These are phyloP conservation scores for Trametes hirsuta DNA, from an alignment of 1,284 basidiomycete species.

Conservation along the genomic window DNA sequence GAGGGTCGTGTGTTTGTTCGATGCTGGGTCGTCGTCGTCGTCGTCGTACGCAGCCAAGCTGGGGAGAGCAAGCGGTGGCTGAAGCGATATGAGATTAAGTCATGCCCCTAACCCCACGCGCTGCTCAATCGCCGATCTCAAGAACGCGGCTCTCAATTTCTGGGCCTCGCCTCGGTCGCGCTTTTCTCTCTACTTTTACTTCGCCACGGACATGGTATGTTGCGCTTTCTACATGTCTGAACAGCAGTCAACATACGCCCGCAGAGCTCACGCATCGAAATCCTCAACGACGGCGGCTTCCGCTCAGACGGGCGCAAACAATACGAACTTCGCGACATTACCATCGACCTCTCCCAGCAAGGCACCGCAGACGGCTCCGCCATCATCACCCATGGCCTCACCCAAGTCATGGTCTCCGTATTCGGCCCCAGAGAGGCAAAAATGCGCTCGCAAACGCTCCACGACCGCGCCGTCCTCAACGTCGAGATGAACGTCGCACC, in stretches of 20 bases:
- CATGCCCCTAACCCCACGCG: slow-evolving; percentile 14
- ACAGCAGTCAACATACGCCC: not conserved
- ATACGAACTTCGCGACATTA: slow-evolving; percentile 86
- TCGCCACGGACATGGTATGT: slow-evolving; percentile 15
- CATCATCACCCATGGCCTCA: slow-evolving; percentile 86
- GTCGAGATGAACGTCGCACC: slow-evolving; percentile 86
- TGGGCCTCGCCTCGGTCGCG: not conserved
- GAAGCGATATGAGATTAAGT: slow-evolving; percentile 7
- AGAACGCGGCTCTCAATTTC: not conserved
- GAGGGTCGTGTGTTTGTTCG: too few relatives aligned
- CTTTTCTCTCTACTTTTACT: not conserved
- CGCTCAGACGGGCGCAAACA: slow-evolving; percentile 92
- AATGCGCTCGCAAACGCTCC: slow-evolving; percentile 72
- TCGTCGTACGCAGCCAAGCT: not conserved
- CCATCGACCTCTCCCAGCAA: slow-evolving; percentile 78
- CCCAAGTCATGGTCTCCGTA: slow-evolving; percentile 84
- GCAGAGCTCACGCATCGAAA: slow-evolving; percentile 81
- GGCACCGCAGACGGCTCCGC: slow-evolving; percentile 87
- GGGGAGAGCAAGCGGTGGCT: not conserved
- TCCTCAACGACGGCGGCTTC: slow-evolving; percentile 86
- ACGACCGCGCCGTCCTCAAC: slow-evolving; percentile 83
- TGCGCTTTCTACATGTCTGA: not conserved
- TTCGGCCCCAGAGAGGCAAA: slow-evolving; percentile 92
- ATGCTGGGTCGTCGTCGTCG: not conserved
- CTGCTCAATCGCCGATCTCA: slow-evolving; percentile 6